These are phyloP conservation scores for Aspergillus sclerotialis DNA, from an alignment of 2,329 filamentous ascomycete species.

Conservation along the genomic window DNA sequence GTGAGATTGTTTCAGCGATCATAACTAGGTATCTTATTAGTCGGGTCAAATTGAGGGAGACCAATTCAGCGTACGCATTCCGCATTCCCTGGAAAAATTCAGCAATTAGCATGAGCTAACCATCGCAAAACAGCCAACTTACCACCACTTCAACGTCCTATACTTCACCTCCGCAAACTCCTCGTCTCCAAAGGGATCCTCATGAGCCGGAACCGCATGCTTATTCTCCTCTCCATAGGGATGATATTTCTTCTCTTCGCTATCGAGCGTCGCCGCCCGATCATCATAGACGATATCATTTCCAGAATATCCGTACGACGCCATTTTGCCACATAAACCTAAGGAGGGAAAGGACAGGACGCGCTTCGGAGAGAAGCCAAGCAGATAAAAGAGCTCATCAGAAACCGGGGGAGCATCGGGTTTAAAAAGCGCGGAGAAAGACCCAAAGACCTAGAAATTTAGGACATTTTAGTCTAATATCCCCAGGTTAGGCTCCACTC, in stretches of 20 bases:
- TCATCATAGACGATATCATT: not conserved
- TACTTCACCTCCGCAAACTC: constrained; percentile 34
- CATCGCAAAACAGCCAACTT: not conserved
- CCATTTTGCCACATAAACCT: not conserved
- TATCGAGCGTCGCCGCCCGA: not conserved
- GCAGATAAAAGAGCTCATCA: not conserved
- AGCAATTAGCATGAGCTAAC: not conserved
- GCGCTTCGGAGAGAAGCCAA: not conserved
- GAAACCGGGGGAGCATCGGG: not conserved
- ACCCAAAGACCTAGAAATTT: not conserved
- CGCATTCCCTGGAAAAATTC: constrained; percentile 17
- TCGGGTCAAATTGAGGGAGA: not conserved
- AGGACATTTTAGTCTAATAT: not conserved
- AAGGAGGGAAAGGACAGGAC: not conserved
- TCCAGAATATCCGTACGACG: not conserved
- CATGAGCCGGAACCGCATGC: constrained; percentile 16
- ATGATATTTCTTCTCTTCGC: not conserved
- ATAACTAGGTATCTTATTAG: constrained; percentile 41
- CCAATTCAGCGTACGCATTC: constrained; percentile 17
- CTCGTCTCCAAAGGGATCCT: constrained; percentile 6
- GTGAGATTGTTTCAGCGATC: constrained; percentile 48
- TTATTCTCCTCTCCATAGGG: not conserved
- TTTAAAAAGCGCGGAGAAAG: not conserved
- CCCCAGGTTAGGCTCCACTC: not conserved
- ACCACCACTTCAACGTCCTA: constrained; percentile 35